These are phyloP conservation scores for Zoysia matrella DNA, from an alignment of 202 grass and related monocot genomes.

Conservation along the genomic window DNA sequence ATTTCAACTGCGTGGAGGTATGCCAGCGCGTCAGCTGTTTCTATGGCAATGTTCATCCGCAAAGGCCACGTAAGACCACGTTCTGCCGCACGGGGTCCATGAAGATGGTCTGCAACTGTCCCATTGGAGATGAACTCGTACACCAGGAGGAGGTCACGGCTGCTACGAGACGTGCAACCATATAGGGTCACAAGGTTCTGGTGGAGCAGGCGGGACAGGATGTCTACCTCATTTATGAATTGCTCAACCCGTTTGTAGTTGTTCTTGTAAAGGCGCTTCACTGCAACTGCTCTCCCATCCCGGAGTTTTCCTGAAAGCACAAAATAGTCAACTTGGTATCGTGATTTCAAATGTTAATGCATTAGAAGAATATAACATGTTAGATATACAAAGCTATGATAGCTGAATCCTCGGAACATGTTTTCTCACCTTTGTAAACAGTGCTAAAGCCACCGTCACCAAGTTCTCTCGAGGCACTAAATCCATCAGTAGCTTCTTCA, in stretches of 20 bases:
- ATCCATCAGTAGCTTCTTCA: constrained; percentile 72
- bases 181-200: constrained; percentile 84
- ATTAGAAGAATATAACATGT: background rate
- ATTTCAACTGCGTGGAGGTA: constrained; percentile 84
- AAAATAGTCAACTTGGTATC: constrained; percentile 1
- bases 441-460: constrained; percentile 92
- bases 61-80: constrained; percentile 71
- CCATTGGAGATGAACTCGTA: constrained; percentile 83
- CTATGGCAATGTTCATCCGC: constrained; percentile 78
- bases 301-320: constrained; percentile 62
- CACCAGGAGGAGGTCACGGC: constrained; percentile 78
- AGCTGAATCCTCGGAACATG: background rate
- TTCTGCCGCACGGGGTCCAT: constrained; percentile 48
- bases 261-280: constrained; percentile 85
- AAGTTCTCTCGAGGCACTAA: constrained; percentile 72
- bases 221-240: constrained; percentile 85
- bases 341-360: background rate
- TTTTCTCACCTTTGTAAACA: constrained; percentile 78
- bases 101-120: constrained; percentile 91
- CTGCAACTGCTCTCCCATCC: constrained; percentile 83
- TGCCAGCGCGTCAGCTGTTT: constrained; percentile 76
- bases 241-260: constrained; percentile 76
- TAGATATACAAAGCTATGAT: background rate
- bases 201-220: constrained; percentile 74
- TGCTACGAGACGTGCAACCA: constrained; percentile 73